These are phyloP conservation scores for Diutina pseudorugosa DNA, from an alignment of 1,139 yeast genomes.

Conservation along the genomic window DNA sequence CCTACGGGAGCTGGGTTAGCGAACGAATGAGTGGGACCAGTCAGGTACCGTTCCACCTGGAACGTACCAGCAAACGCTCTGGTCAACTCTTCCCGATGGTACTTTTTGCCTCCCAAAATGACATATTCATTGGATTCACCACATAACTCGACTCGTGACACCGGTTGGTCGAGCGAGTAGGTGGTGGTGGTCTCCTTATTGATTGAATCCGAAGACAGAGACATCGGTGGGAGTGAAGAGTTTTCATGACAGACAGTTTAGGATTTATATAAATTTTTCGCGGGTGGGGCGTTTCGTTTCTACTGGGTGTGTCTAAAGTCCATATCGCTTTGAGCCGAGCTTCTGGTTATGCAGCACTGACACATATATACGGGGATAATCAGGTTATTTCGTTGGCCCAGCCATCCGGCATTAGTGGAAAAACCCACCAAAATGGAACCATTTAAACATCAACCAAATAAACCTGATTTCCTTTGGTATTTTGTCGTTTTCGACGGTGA, in stretches of 20 bases:
- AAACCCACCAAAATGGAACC: too few relatives aligned
- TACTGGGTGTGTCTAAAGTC: background rate
- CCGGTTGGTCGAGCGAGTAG: background rate
- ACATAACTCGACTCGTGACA: background rate
- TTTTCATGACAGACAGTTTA: background rate
- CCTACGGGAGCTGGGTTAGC: slow-evolving; percentile 10
- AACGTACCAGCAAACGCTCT: slow-evolving; percentile 9
- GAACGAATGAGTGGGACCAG: slow-evolving; percentile 6
- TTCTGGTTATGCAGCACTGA: background rate
- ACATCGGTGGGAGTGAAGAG: background rate
- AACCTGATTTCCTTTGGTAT: too few relatives aligned
- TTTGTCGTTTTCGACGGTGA: too few relatives aligned
- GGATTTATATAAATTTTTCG: background rate
- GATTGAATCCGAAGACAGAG: background rate
- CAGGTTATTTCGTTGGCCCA: too few relatives aligned
- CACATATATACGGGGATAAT: background rate
- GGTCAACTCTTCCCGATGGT: slow-evolving; percentile 9
- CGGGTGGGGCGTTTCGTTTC: background rate
- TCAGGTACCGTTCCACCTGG: slow-evolving; percentile 7
- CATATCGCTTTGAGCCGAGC: background rate
- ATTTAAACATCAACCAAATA: too few relatives aligned
- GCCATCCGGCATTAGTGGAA: background rate
- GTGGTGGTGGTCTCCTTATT: background rate
- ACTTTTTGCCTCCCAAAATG: slow-evolving; percentile 7
- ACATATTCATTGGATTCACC: slow-evolving; percentile 6